phyloP scores from a whole-genome alignment of 768 basidiomycete genomes.

The Jaapia argillacea region DNA sequence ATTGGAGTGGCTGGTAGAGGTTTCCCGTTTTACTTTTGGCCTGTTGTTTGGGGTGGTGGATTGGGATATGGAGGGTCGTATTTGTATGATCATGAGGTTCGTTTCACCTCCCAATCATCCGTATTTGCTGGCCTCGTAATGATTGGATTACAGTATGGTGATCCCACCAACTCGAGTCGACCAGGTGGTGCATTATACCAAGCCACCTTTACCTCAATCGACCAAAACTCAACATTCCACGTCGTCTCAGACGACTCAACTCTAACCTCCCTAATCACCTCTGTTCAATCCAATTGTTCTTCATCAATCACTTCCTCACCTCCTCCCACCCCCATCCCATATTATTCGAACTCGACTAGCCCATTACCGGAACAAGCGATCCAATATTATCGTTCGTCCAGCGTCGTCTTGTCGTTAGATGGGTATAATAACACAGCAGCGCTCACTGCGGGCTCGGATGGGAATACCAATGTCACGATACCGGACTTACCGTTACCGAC shows the following conservation, averaged over 20 bases:
- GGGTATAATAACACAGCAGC: conserved; percentile 58
- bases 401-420: conserved; percentile 49
- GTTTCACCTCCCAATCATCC: conserved; percentile 2
- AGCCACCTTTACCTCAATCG: conserved; percentile 18
- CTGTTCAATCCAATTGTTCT: conserved; percentile 30
- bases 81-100: conserved; percentile 33
- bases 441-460: conserved; percentile 13
- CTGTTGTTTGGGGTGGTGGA: conserved; percentile 37
- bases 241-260: conserved; percentile 26
- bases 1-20: conserved; percentile 36
- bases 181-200: conserved; percentile 22
- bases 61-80: conserved; percentile 21
- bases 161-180: conserved; percentile 21
- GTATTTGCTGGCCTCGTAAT: background rate
- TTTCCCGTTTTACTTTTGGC: conserved; percentile 65
- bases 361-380: conserved; percentile 42
- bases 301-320: conserved; percentile 23
- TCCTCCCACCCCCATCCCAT: conserved; percentile 19
- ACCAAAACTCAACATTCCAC: conserved; percentile 19
- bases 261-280: conserved; percentile 19
- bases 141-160: conserved; percentile 24
- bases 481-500: conserved; percentile 13
- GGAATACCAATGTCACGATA: conserved; percentile 1
- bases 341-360: conserved; percentile 16
- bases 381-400: conserved; percentile 65